Evolutionary conservation across 805 yeast species (phyloP), one percentile per base, ranked within the genome.

Genomic region (Pichia nanzhaoensis): DNA sequence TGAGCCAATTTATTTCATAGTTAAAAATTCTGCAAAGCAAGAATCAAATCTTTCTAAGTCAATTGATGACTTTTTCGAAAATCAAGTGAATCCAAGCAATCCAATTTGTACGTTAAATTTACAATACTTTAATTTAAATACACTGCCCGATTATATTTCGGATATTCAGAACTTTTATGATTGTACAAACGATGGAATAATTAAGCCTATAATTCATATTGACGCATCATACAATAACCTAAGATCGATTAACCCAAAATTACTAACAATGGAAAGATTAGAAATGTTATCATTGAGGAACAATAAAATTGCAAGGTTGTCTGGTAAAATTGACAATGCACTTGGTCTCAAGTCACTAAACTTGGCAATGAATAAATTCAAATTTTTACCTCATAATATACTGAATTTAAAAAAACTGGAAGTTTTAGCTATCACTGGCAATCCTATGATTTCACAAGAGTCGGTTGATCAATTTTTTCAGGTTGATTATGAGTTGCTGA

Each of bases 81-180:
- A 45, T 10, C 16, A 17, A 16, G 16, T 41, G 3, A 45, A 44
- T 21, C 16, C 40, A 1, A 35, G 33, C 17, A 51, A 73, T 36
- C 68, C 70, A 5, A 50, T 56, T 8, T 66, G 76, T 1, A 63
- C 55, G n/a, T 63, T 80, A 2, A 60, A 70, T 45, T 53, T 80
- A 22, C 82, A 78, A 42, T 60, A 69, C 14, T 55, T 77, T 59
- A 70, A 67, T 0, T 59, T 80, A 34, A 64, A 61, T 10, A 70
- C 70, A 5, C 57, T 80, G 3, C 84, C 86, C 1, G 78, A 75
- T 42, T 82, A 78, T 50, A 67, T 80, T 24, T 71, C 70, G 41
- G 86, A 80, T 55, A 62, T 80, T 50, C 70, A 75, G 52, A 69
- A 78, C 44, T 79, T 78, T n/a, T 57, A 73, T 7, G 70, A 68